A percentile compares a stretch with the other conserved stretches of the same genome.
Evolutionary conservation across 805 yeast species (phyloP).

Genomic region (Barnettozyma pratensis): DNA sequence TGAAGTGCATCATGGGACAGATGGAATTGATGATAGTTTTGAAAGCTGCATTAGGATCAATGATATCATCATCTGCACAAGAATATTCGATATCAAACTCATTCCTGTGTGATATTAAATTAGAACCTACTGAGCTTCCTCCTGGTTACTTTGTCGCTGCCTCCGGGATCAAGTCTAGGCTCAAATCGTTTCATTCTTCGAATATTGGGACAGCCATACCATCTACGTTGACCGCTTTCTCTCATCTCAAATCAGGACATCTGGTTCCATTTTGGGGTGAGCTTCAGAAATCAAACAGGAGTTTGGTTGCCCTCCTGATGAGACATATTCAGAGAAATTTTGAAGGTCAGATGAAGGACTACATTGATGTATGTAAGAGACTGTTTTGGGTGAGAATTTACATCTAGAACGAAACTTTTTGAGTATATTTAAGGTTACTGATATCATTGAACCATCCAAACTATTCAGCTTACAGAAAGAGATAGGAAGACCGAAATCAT

Average conservation of each 20-base stretch:
- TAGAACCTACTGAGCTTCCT: not conserved
- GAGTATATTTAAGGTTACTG: not conserved
- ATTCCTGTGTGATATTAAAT: too few species aligned
- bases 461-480: not conserved
- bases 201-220: not conserved
- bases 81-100: not conserved
- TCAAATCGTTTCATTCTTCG: not conserved
- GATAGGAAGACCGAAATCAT: conserved; percentile 1
- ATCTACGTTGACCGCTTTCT: not conserved
- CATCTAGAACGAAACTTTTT: not conserved
- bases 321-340: not conserved
- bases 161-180: not conserved
- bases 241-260: conserved; percentile 3
- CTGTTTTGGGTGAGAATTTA: conserved; percentile 1
- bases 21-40: not conserved
- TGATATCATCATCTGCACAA: not conserved
- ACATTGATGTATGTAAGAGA: conserved; percentile 1
- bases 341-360: not conserved
- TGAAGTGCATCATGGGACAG: not conserved
- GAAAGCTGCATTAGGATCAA: conserved; percentile 1
- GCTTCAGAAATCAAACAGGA: not conserved
- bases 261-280: conserved; percentile 3
- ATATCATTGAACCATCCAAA: not conserved
- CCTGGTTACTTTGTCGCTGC: conserved; percentile 1
- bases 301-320: not conserved